A percentile compares a stretch with the other conserved stretches of the same genome.
These are phyloP conservation scores for Sporisorium graminicola DNA, from an alignment of 1,284 basidiomycete genomes.

Conservation along the genomic window DNA sequence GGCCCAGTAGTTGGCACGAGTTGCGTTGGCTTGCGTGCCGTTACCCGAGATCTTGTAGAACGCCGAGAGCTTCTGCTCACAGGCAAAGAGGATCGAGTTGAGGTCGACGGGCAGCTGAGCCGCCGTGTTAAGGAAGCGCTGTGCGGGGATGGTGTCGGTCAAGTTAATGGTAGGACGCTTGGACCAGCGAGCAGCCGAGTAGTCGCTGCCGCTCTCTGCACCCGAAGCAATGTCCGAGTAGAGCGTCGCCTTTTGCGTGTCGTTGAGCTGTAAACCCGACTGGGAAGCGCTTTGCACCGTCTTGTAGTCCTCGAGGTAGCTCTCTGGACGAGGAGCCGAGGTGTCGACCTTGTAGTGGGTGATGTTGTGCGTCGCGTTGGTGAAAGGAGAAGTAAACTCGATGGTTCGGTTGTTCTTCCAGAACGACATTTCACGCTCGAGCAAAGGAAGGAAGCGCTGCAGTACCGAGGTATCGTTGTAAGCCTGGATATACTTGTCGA, in stretches of 20 bases:
- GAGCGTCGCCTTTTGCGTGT: slow-evolving; percentile 76
- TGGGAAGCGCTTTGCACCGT: slow-evolving; percentile 76
- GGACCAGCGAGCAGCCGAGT: slow-evolving; percentile 72
- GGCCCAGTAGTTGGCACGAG: slow-evolving; percentile 74
- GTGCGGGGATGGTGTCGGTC: slow-evolving; percentile 73
- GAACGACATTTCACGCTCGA: slow-evolving; percentile 83
- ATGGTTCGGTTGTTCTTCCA: slow-evolving; percentile 83
- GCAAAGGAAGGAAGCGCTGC: slow-evolving; percentile 76
- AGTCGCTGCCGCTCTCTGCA: slow-evolving; percentile 79
- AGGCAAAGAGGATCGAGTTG: slow-evolving; percentile 80
- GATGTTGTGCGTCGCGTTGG: slow-evolving; percentile 78
- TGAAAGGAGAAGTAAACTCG: slow-evolving; percentile 80
- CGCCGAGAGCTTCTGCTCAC: slow-evolving; percentile 71
- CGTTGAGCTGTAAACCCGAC: slow-evolving; percentile 72
- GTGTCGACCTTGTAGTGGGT: slow-evolving; percentile 79
- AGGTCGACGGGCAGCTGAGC: slow-evolving; percentile 81
- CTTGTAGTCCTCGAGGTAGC: slow-evolving; percentile 77
- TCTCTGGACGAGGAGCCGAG: slow-evolving; percentile 87
- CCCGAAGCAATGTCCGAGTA: slow-evolving; percentile 89
- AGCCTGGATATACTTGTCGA: slow-evolving; percentile 76
- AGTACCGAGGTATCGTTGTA: slow-evolving; percentile 78
- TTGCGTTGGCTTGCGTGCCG: slow-evolving; percentile 58
- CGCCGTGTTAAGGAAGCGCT: slow-evolving; percentile 80
- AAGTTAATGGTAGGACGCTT: slow-evolving; percentile 72
- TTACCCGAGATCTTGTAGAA: slow-evolving; percentile 74